phyloP scores from a whole-genome alignment of 352 stramenopile genomes.

The Phytopythium mirpurense region DNA sequence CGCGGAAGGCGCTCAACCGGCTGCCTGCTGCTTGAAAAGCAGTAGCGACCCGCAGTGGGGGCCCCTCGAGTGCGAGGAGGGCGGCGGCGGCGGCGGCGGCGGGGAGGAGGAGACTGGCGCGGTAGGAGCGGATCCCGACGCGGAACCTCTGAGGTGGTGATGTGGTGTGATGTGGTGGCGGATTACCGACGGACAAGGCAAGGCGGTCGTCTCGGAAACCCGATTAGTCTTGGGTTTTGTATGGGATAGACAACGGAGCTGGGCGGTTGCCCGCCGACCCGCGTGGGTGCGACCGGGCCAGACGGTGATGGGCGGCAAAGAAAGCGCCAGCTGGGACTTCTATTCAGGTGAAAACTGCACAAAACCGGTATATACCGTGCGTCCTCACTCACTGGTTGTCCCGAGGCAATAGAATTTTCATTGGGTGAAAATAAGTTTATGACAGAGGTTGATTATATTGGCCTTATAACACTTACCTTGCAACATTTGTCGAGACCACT shows the following conservation, averaged over 20 bases:
- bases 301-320: conserved; percentile 2
- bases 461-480: no score
- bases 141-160: no score
- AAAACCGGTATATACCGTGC: not conserved
- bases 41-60: not conserved
- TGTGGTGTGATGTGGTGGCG: conserved; percentile 1
- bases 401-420: not conserved
- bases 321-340: not conserved
- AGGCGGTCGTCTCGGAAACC: not conserved
- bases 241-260: not conserved
- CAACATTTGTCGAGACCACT: no score
- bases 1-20: no score
- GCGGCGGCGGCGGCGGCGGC: no score
- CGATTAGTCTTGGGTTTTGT: conserved; percentile 3
- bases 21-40: not conserved
- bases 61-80: no score
- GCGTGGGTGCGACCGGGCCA: not conserved
- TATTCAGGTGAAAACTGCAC: conserved; percentile 2
- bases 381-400: conserved; percentile 3
- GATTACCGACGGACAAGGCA: not conserved
- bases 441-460: no score
- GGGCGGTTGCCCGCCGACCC: conserved; percentile 1
- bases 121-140: not conserved
- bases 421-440: no score
- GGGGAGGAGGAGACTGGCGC: not conserved